These are phyloP conservation scores for Xylaria sp. DNA, from an alignment of 2,329 filamentous ascomycete species.

Conservation along the genomic window DNA sequence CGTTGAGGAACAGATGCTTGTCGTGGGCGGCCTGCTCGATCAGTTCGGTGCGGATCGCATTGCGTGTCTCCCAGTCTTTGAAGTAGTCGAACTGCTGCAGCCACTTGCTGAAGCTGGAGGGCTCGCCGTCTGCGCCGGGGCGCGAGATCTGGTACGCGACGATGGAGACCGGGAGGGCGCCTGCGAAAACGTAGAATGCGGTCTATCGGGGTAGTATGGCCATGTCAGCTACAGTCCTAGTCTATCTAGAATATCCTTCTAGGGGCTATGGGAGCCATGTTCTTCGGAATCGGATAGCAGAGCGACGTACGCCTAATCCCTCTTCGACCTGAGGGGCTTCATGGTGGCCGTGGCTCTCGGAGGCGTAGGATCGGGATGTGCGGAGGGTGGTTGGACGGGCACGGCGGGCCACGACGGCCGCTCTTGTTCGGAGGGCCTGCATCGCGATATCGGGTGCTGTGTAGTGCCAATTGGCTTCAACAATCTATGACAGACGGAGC, in stretches of 20 bases:
- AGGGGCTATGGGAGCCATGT: background rate
- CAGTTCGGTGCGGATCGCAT: conserved; percentile 56
- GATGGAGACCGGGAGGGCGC: conserved; percentile 51
- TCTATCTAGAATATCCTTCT: background rate
- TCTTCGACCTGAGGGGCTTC: conserved; percentile 53
- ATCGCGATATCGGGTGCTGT: conserved; percentile 31
- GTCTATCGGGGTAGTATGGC: conserved; percentile 43
- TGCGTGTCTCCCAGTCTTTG: conserved; percentile 58
- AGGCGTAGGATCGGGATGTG: conserved; percentile 58
- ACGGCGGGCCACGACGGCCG: conserved; percentile 48
- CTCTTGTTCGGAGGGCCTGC: conserved; percentile 52
- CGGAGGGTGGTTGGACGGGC: conserved; percentile 42
- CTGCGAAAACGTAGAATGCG: conserved; percentile 55
- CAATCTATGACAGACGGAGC: conserved; percentile 23
- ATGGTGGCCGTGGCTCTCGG: conserved; percentile 53
- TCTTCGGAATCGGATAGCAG: background rate
- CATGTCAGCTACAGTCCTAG: conserved; percentile 15
- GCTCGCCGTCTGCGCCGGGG: conserved; percentile 56
- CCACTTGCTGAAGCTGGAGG: conserved; percentile 52
- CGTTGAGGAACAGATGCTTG: conserved; percentile 59
- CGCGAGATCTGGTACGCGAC: conserved; percentile 57
- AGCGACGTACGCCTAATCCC: conserved; percentile 59
- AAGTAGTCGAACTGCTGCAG: conserved; percentile 54
- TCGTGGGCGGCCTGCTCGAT: conserved; percentile 63
- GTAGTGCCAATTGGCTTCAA: conserved; percentile 38